Evolutionary conservation across 768 basidiomycete genomes (phyloP).

Genomic region (Coprinopsis sp.): DNA sequence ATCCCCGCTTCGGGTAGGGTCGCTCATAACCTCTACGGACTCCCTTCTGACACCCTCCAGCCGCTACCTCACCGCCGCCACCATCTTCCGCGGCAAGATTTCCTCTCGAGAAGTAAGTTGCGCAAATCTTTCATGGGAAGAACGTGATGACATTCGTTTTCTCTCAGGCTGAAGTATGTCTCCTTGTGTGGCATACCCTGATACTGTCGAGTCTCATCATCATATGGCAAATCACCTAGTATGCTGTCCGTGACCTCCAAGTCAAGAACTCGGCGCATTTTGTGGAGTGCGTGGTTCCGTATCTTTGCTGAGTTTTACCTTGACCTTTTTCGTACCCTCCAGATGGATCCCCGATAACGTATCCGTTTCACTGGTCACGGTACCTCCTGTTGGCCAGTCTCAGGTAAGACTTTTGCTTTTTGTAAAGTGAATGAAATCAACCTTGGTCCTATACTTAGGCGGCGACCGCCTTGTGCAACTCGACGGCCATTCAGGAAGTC

Average conservation of each 20-base stretch:
- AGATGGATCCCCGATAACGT: slow-evolving; percentile 93
- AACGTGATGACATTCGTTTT: slow-evolving; percentile 33
- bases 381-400: slow-evolving; percentile 77
- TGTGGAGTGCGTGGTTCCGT: slow-evolving; percentile 58
- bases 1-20: slow-evolving; percentile 70
- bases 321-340: background rate
- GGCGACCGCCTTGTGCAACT: slow-evolving; percentile 69
- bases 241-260: slow-evolving; percentile 70
- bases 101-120: slow-evolving; percentile 72
- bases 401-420: slow-evolving; percentile 38
- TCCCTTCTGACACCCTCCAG: slow-evolving; percentile 29
- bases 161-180: slow-evolving; percentile 48
- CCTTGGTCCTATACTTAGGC: slow-evolving; percentile 35
- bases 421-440: slow-evolving; percentile 5
- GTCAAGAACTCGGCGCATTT: slow-evolving; percentile 68
- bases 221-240: slow-evolving; percentile 43
- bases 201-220: slow-evolving; percentile 18
- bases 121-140: slow-evolving; percentile 12
- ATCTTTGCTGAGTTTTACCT: background rate
- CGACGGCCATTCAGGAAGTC: slow-evolving; percentile 80
- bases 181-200: slow-evolving; percentile 16
- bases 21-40: slow-evolving; percentile 4
- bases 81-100: slow-evolving; percentile 82
- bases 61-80: slow-evolving; percentile 82
- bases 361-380: slow-evolving; percentile 75